A percentile compares a stretch with the other conserved stretches of the same genome.
These are phyloP conservation scores for Gnaphalium uliginosum DNA, from an alignment of 129 eudicot genomes.

Conservation along the genomic window DNA sequence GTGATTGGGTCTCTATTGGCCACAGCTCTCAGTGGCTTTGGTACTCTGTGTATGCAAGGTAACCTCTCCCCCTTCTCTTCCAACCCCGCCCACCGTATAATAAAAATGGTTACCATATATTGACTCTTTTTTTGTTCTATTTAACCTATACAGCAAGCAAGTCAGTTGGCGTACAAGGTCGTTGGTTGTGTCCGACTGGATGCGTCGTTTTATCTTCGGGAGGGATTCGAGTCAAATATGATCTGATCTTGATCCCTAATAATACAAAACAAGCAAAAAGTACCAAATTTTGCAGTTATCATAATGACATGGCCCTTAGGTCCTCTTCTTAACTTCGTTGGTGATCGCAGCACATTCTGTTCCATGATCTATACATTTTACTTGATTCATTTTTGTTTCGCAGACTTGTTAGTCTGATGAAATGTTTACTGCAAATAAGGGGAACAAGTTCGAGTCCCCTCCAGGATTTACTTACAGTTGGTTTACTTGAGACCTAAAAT, in stretches of 20 bases:
- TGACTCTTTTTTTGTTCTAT: background rate
- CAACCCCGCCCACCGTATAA: background rate
- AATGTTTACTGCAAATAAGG: conserved; percentile 9
- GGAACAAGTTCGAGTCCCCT: background rate
- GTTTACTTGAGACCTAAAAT: conserved; percentile 3
- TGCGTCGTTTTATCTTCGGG: conserved; percentile 55
- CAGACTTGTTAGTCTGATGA: background rate
- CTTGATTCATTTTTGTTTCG: conserved; percentile 5
- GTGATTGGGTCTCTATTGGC: conserved; percentile 97
- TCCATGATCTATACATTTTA: background rate
- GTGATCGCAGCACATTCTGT: background rate
- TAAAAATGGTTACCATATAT: background rate
- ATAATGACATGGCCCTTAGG: background rate
- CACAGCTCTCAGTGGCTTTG: conserved; percentile 94
- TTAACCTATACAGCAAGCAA: conserved; percentile 58
- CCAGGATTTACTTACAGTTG: conserved; percentile 17
- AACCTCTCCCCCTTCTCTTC: conserved; percentile 6
- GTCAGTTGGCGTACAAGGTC: conserved; percentile 99
- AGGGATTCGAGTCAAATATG: conserved; percentile 21
- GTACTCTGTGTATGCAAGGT: conserved; percentile 96
- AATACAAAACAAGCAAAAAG: background rate
- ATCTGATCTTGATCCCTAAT: background rate
- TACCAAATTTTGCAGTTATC: background rate
- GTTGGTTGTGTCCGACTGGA: conserved; percentile 89
- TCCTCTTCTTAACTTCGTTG: conserved; percentile 5